Base-by-base conservation (phyloP, 2,329 filamentous ascomycete species). In the Colletotrichum abscissum region DNA sequence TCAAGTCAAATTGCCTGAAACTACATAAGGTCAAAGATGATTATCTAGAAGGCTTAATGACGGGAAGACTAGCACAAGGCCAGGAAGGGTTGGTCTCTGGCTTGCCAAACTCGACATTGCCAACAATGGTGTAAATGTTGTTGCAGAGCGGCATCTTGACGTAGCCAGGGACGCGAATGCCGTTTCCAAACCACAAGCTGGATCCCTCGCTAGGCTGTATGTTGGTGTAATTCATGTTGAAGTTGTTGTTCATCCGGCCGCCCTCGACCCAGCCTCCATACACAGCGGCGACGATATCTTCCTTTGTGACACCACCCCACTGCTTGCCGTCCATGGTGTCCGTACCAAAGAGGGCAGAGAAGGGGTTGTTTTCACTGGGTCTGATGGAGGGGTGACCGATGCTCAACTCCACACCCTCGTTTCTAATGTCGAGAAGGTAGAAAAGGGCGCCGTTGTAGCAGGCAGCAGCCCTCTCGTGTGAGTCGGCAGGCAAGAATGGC, bases 391-490 rank as follows among this genome's bases (percentile, higher is more conserved):
- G 66, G 12, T n/a, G 54, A 6, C 52, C 42, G 4, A 46, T 38
- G 28, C 46, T 68, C 24, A 68, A n/a, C 3, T 24, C 22, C 19
- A 68, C 66, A 19, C 66, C 66, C 8, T 55, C 3, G 2, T 24
- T 63, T 16, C 66, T 63, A 22, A 68, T 38, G 46, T 68, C 66
- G 4, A 68, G 9, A 4, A 68, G 57, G n/a, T 68, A 68, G 19
- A 68, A 68, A 5, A 68, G 30, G 2, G 42, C 19, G 7, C 33
- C 58, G 3, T 68, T 54, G 58, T 68, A 63, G 58, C 66, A 68
- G 12, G 58, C 46, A 6, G 66, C 58, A n/a, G 66, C 42, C 26
- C 58, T 63, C 38, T 9, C 22, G 30, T 68, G 66, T 1, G 38
- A 42, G 33, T 68, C 66, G 2, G 6, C 24, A 16, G 46, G 46